Evolutionary conservation across 2,329 filamentous ascomycete species (phyloP), one percentile per base, ranked within the genome.

Genomic region (Aspergillus pseudoglaucus): DNA sequence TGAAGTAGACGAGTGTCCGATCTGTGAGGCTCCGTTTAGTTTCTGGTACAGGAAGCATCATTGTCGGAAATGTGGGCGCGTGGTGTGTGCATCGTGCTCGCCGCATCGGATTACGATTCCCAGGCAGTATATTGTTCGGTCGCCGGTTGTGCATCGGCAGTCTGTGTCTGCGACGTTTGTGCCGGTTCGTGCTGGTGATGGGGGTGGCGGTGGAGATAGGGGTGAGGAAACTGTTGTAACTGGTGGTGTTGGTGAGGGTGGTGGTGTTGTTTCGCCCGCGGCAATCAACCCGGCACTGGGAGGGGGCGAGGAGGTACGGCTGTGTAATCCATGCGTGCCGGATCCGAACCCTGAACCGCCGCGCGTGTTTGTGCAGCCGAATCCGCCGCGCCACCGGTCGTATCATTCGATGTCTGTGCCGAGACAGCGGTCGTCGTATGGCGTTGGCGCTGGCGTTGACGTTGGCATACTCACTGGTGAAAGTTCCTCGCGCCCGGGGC

Each of bases 101-200:
- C 91, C 91, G 3, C 91, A 97, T 67, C 82, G 90, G 52, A 97
- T 97, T 63, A 95, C 88, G 3, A 96, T 97, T 53, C 91, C 91
- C 1, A 81, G 90, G 55, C 88, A 93, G 63, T 97, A 88, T 65
- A 95, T 97, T 55, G 90, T 96, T 22, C 85, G 85, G 42, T 87
- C 88, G 3, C 85, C 87, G 1, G 73, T 77, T 49, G 60, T 69
- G 51, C 59, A 65, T 52, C 55, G 69, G 51, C 58, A 69, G 55
- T 60, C 59, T 73, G 56, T 65, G 67, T 52, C 60, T 65, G 75
- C 52, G 60, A 68, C 25, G 25, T 30, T 46, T 61, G 76, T 52
- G 57, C 69, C 25, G 9, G 12, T 30, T 12, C 25, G 9, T 30
- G 25, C 12, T 9, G 25, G 2, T 12, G 25, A 30, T 30, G 25